Base-by-base conservation (phyloP, 495 filamentous ascomycete species). In the Penicillium roqueforti region DNA sequence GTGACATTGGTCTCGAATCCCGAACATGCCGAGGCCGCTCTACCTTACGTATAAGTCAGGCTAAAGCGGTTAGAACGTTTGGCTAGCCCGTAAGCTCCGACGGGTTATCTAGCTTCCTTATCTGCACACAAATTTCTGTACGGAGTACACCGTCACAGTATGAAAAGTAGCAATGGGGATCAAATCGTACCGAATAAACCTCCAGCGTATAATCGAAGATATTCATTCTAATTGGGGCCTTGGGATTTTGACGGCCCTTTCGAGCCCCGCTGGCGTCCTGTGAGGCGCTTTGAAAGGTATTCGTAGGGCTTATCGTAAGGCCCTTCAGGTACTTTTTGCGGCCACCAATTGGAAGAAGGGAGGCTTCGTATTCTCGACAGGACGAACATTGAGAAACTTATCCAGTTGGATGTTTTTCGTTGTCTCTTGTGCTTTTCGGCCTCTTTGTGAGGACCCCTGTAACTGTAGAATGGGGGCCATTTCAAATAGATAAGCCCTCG, bases 391-490 rank as follows among this genome's bases (percentile, higher is more conserved):
- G 57, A 57, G 20, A 45, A 60, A 14, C 20, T 47, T 50, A 10
- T 38, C 11, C 37, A 53, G 38, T 6, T 56, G 25, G 46, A 57
- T 57, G 46, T 52, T 51, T 22, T 62, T 54, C n/a, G n/a, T 29
- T 58, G 47, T 19, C 47, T 39, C 23, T 52, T 51, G 53, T 55
- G 51, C 16, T 55, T 26, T 23, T 61, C 62, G 45, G 47, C 62
- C 40, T 62, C 60, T 46, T 57, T 47, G 61, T 47, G 49, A 66
- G 34, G 25, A 52, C n/a, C n/a, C n/a, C n/a, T 59, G 36, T 44
- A 51, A 41, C 39, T 53, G 39, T 60, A 54, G 45, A 63, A 32
- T 13, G 53, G 42, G 18, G 6, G 41, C 20, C 41, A 43, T 43
- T 26, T 43, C n/a, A n/a, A n/a, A n/a, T n/a, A n/a, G n/a, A n/a